Evolutionary conservation across 2,329 filamentous ascomycete species (phyloP), one percentile per base, ranked within the genome.

Genomic region (Blumeriella jaapii): DNA sequence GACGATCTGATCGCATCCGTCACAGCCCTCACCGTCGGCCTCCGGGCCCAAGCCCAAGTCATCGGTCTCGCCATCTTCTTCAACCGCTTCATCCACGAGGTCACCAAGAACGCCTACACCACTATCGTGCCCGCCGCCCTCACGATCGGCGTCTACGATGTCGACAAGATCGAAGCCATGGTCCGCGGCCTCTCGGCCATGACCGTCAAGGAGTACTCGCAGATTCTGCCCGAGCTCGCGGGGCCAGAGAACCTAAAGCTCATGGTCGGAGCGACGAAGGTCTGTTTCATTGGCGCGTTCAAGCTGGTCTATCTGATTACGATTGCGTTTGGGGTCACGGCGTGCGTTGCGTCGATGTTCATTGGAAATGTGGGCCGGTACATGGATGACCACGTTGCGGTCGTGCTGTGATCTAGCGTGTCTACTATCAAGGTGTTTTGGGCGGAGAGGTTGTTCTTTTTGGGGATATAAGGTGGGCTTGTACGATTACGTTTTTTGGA

Each of bases 1-100:
- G 70, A 75, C 52, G 74, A 81, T 34, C 63, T 80, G 9, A 79
- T 82, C 44, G 76, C 72, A 5, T 80, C 76, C 2, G 66, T 78
- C 30, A 68, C 74, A 1, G 73, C 77, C 4, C 60, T 82, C 19
- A 79, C 76, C 0, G 65, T 81, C 20, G 69, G 72, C 15, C 69
- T 81, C 42, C 72, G 77, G 24, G 71, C 77, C 37, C 65, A 79
- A 19, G 76, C 76, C 32, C 75, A 75, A 27, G 66, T 68, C 11
- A 67, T 81, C 40, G 76, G 72, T 18, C 76, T 74, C 52, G 63
- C 67, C 15, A 60, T 69, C 34, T 63, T 61, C 49, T 76, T 61
- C 57, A 69, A 69, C 45, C 58, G 69, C 16, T 65, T 68, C 39
- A 51, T 61, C 31, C 46, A 57, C 34, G 61, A 63, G 41, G 63